phyloP scores from a whole-genome alignment of 2,329 filamentous ascomycete species.

The Apiospora pterosperma region DNA sequence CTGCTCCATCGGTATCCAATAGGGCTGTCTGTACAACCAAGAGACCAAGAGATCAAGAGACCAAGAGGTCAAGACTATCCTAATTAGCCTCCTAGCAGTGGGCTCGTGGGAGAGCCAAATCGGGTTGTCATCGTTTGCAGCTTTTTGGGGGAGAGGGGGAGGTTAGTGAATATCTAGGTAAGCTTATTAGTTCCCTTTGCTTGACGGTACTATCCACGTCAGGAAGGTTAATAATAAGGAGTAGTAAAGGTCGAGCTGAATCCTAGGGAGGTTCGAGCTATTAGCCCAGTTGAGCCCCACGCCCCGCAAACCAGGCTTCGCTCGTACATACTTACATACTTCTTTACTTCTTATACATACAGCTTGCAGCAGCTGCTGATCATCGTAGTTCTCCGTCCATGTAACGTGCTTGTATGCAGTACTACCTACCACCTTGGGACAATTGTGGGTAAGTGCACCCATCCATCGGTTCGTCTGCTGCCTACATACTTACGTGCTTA shows the following conservation, averaged over 20 bases:
- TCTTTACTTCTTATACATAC: no score
- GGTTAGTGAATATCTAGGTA: no score
- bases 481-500: no score
- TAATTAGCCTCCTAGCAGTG: not conserved
- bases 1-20: constrained; percentile 1
- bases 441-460: no score
- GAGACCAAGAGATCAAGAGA: not conserved
- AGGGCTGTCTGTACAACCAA: not conserved
- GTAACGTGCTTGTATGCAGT: not conserved
- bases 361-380: not conserved
- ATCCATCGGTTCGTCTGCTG: no score
- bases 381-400: not conserved
- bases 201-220: no score
- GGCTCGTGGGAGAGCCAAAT: constrained; percentile 1
- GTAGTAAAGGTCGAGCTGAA: no score
- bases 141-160: not conserved
- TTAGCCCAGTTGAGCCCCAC: not conserved
- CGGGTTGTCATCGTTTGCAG: constrained; percentile 2
- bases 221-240: no score
- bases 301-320: not conserved
- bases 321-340: no score
- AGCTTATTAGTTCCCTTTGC: no score
- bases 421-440: not conserved
- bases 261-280: not conserved
- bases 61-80: not conserved